A percentile compares a stretch with the other conserved stretches of the same genome.
Evolutionary conservation across 1,284 basidiomycete genomes (phyloP).

Genomic region (Malassezia psittaci): DNA sequence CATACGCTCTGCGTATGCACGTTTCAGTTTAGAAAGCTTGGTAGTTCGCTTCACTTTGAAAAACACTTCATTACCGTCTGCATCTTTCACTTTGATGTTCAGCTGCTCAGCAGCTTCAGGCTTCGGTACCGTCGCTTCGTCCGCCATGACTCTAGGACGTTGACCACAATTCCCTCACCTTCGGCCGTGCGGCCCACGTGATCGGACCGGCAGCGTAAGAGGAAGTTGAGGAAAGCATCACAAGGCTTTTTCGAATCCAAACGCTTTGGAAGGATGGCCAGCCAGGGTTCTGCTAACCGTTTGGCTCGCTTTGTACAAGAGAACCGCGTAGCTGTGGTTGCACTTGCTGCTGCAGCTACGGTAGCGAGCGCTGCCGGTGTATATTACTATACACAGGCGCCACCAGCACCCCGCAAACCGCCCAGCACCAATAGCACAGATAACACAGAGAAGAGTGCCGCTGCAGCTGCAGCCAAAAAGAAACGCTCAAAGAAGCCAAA

Average conservation of each 20-base stretch:
- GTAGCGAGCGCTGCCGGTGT: slow-evolving; percentile 28
- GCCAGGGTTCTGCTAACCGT: slow-evolving; percentile 26
- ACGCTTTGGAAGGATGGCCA: slow-evolving; percentile 6
- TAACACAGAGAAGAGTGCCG: slow-evolving; percentile 21
- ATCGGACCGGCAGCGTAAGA: neutral
- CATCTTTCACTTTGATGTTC: slow-evolving; percentile 48
- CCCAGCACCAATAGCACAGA: slow-evolving; percentile 14
- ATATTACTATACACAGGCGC: slow-evolving; percentile 22
- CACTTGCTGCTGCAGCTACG: slow-evolving; percentile 32
- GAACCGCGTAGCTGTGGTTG: slow-evolving; percentile 36
- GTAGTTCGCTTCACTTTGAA: slow-evolving; percentile 97
- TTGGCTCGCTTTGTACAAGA: slow-evolving; percentile 39
- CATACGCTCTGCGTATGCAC: slow-evolving; percentile 83
- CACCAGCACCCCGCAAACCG: neutral
- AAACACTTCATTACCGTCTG: slow-evolving; percentile 73
- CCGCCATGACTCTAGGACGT: slow-evolving; percentile 25
- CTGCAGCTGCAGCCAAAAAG: slow-evolving; percentile 34
- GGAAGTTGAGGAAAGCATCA: slow-evolving; percentile 1
- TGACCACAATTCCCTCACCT: neutral
- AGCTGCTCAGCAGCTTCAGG: slow-evolving; percentile 43
- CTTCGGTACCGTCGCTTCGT: slow-evolving; percentile 34
- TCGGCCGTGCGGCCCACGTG: slow-evolving; percentile 11
- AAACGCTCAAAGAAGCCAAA: slow-evolving; percentile 36
- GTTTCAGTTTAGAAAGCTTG: slow-evolving; percentile 82
- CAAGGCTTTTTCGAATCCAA: neutral